Base-by-base conservation (phyloP, 495 filamentous ascomycete species). In the Hyaloscypha hepaticicola region DNA sequence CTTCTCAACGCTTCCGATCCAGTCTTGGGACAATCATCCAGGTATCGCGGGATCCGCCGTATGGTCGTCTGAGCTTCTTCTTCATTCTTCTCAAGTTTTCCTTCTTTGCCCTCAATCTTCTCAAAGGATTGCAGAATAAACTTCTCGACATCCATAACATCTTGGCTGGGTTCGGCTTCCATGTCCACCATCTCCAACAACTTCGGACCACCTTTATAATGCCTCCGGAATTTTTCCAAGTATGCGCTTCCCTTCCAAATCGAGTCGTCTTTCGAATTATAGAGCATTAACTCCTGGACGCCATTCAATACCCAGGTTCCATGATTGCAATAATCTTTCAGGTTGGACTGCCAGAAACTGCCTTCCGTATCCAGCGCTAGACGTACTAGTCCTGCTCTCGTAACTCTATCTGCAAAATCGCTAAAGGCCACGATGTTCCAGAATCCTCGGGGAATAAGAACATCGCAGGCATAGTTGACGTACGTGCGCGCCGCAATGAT, bases 351-450 rank as follows among this genome's bases (percentile, higher is more conserved):
- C 50, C 50, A 53, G 50, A 53, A 53, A 53, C 25, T 24, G 1
- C 50, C 50, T 16, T 24, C 50, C 8, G 25, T 27, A 26, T 53
- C 50, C 11, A 53, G 5, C n/a, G 50, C 50, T 16, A 53, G 9
- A 24, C 19, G 22, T 3, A 24, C 7, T 5, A 24, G 25, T 1
- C 50, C 50, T 25, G 21, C 22, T 16, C 11, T 53, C 3, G 7
- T 26, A 7, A 16, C 27, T 5, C 53, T 33, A 8, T 38, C 14
- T 19, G 59, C n/a, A 55, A 66, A 67, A 5, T 67, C 34, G 25
- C 27, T 6, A 45, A 67, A 62, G 0, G 60, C 58, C 7, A 31
- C n/a, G 16, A 63, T 29, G 29, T 67, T 62, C 65, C 65, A 67
- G 26, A 29, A 41, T 9, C 52, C 60, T 26, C 53, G 22, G 14